Evolutionary conservation across 1,284 basidiomycete species (phyloP).

Genomic region (Trametes hirsuta): DNA sequence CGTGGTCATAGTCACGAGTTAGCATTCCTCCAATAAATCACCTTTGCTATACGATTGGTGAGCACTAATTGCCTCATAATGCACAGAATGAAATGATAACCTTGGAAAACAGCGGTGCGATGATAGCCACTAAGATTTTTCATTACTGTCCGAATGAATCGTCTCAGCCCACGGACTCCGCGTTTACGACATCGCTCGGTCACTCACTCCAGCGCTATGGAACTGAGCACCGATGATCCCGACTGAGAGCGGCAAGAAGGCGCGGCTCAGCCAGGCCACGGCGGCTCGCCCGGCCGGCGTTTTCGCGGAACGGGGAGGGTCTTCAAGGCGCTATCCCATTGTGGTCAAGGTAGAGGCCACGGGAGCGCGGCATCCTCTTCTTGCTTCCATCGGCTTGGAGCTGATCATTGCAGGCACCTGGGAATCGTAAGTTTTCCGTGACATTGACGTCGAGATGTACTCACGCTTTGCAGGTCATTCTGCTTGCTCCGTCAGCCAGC

Average conservation of each 20-base stretch:
- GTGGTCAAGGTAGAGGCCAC: not conserved
- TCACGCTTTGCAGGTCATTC: too few species aligned
- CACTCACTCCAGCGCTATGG: not conserved
- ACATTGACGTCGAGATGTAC: not conserved
- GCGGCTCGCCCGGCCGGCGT: slow-evolving; percentile 3
- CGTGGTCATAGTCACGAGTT: too few species aligned
- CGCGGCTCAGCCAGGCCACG: slow-evolving; percentile 2
- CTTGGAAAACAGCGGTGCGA: not conserved
- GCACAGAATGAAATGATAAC: not conserved
- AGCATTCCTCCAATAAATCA: too few species aligned
- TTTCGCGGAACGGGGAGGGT: not conserved
- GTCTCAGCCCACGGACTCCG: not conserved
- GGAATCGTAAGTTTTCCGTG: not conserved
- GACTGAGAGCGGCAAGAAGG: not conserved
- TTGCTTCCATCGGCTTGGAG: slow-evolving; percentile 1
- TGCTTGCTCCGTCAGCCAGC: too few species aligned
- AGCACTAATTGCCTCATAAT: too few species aligned
- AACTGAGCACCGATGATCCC: slow-evolving; percentile 1
- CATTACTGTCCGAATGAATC: not conserved
- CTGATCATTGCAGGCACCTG: not conserved
- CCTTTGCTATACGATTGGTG: too few species aligned
- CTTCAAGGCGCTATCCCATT: not conserved
- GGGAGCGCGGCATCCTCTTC: not conserved
- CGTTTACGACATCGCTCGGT: not conserved
- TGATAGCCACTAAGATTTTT: not conserved